Percentiles rank a stretch among this genome's conserved stretches.
Evolutionary conservation across 2,329 filamentous ascomycete genomes (phyloP).

Genomic region (Blastomyces gilchristii): DNA sequence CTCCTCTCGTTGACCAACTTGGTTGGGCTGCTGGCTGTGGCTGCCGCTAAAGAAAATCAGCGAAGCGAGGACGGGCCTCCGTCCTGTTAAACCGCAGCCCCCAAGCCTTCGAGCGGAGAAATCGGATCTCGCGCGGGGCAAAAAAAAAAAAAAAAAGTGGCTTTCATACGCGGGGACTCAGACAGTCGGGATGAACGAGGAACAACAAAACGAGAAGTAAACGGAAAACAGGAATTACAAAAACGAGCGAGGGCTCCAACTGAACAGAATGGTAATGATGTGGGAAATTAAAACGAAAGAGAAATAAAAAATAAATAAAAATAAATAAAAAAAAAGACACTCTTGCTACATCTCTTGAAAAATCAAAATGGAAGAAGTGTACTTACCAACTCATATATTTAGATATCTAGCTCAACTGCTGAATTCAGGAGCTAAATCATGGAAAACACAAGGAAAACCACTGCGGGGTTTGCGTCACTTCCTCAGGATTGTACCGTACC

Average conservation of each 20-base stretch:
- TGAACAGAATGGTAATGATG: background rate
- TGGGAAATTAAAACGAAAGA: background rate
- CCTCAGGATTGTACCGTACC: background rate
- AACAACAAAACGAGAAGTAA: background rate
- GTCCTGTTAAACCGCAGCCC: background rate
- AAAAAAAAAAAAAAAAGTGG: background rate
- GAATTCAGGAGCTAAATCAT: background rate
- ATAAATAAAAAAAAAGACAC: background rate
- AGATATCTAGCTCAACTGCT: background rate
- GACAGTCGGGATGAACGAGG: background rate
- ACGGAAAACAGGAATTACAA: background rate
- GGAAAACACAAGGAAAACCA: background rate
- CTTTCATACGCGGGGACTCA: background rate
- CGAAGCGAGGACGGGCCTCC: background rate
- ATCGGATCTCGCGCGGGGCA: slow-evolving; percentile 1
- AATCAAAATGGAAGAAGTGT: background rate
- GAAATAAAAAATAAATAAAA: background rate
- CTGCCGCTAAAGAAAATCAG: background rate
- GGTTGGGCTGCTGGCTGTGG: slow-evolving; percentile 1
- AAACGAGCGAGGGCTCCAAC: background rate
- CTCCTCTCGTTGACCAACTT: background rate
- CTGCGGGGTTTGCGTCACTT: slow-evolving; percentile 1
- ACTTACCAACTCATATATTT: background rate
- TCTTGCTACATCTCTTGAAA: background rate
- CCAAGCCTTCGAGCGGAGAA: background rate